phyloP scores from a whole-genome alignment of 2,329 filamentous ascomycete genomes.

The Ophiostoma quercus region DNA sequence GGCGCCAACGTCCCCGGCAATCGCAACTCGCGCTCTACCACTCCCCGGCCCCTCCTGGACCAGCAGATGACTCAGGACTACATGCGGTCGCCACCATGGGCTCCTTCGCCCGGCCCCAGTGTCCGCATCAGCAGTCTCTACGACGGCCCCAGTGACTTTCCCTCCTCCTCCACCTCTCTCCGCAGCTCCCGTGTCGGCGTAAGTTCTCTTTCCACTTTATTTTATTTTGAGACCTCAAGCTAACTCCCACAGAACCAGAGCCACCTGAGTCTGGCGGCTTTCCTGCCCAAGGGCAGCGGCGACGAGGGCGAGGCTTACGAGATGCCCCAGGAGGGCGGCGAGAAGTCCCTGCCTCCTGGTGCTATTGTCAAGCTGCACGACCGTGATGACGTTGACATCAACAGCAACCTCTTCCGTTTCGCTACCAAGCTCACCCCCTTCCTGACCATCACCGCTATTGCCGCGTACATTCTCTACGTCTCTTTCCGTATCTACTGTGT shows the following conservation, averaged over 20 bases:
- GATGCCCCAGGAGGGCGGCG: constrained; percentile 28
- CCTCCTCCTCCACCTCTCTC: constrained; percentile 23
- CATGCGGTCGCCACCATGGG: constrained; percentile 22
- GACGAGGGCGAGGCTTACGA: constrained; percentile 21
- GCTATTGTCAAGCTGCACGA: constrained; percentile 40
- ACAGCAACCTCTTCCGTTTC: constrained; percentile 39
- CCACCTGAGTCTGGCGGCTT: constrained; percentile 40
- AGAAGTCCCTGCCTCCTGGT: constrained; percentile 35
- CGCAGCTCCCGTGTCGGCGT: constrained; percentile 27
- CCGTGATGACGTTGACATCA: constrained; percentile 42
- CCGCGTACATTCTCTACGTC: constrained; percentile 42
- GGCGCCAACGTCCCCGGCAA: constrained; percentile 7
- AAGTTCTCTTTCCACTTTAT: neutral
- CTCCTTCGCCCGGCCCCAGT: constrained; percentile 25
- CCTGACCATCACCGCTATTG: constrained; percentile 39
- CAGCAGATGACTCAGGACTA: constrained; percentile 24
- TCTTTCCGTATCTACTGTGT: constrained; percentile 50
- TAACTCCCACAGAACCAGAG: constrained; percentile 35
- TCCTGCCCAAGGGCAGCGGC: constrained; percentile 33
- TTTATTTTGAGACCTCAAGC: neutral
- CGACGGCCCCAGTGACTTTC: constrained; percentile 24
- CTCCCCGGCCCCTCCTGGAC: constrained; percentile 21
- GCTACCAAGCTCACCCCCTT: constrained; percentile 37
- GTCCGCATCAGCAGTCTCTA: constrained; percentile 26
- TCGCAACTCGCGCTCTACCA: constrained; percentile 16